Conservation (phyloP, 331 rosid genomes). For the Rosa hybrid region DNA sequence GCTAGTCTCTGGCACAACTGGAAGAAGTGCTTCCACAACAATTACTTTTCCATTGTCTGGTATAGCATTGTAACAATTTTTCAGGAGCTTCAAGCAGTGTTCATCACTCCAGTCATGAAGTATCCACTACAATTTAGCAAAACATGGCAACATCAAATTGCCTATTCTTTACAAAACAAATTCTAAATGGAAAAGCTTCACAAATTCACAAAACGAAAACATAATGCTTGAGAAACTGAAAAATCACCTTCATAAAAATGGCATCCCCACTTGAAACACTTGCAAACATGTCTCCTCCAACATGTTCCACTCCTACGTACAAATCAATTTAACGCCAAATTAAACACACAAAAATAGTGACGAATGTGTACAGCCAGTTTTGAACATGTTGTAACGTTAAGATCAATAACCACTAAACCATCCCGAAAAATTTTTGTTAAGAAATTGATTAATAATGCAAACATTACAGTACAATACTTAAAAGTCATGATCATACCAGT, state of each 20-base stretch:
- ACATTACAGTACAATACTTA: not conserved
- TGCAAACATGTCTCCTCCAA: conserved; percentile 58
- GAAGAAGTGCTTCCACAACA: conserved; percentile 39
- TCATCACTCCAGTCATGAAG: conserved; percentile 66
- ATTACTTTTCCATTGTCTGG: conserved; percentile 52
- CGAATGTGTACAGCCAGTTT: not conserved
- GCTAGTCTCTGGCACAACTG: conserved; percentile 30
- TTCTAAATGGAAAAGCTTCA: not conserved
- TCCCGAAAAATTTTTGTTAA: too few relatives aligned
- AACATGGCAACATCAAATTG: not conserved
- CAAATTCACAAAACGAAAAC: not conserved
- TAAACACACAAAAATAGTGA: not conserved
- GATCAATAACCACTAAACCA: not conserved
- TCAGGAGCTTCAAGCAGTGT: conserved; percentile 52
- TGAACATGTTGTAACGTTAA: not conserved
- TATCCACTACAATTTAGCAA: conserved; percentile 23
- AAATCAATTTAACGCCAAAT: not conserved
- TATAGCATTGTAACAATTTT: conserved; percentile 46
- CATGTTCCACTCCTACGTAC: conserved; percentile 40
- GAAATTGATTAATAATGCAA: too few relatives aligned
- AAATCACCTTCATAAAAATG: conserved; percentile 54
- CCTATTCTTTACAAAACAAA: not conserved
- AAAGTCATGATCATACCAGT: not conserved
- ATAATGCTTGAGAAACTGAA: not conserved
- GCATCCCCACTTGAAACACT: conserved; percentile 49